Conservation (phyloP, 2,329 filamentous ascomycete species). For the Arthroderma uncinatum region DNA sequence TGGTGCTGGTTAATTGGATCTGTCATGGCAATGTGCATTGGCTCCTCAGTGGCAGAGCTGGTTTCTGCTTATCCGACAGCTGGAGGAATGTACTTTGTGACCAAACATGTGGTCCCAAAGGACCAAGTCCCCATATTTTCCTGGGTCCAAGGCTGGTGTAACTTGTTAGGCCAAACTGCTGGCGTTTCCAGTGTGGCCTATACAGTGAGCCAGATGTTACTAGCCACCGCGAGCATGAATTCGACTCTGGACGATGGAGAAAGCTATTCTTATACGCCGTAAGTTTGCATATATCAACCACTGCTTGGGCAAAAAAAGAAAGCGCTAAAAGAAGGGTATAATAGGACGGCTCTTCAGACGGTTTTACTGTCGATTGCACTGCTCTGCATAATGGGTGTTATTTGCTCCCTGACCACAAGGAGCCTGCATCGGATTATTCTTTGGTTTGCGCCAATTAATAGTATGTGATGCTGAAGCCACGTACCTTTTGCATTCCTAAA, state of each 20-base stretch:
- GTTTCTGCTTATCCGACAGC: slow-evolving; percentile 57
- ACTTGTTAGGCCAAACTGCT: slow-evolving; percentile 53
- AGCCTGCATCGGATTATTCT: slow-evolving; percentile 49
- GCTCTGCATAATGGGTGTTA: slow-evolving; percentile 45
- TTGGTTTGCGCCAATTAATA: slow-evolving; percentile 57
- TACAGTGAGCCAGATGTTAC: slow-evolving; percentile 52
- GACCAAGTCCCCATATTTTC: slow-evolving; percentile 52
- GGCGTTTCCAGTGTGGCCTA: slow-evolving; percentile 53
- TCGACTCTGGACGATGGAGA: slow-evolving; percentile 40
- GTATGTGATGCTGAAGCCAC: slow-evolving; percentile 25
- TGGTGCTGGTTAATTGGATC: slow-evolving; percentile 57
- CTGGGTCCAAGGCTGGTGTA: slow-evolving; percentile 58
- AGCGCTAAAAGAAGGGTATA: background rate
- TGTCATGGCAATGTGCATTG: slow-evolving; percentile 53
- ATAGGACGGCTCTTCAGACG: slow-evolving; percentile 47
- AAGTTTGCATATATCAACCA: slow-evolving; percentile 21
- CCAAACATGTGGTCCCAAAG: slow-evolving; percentile 52
- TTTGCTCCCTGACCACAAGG: slow-evolving; percentile 53
- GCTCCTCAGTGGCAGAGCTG: slow-evolving; percentile 53
- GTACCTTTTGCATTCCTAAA: background rate
- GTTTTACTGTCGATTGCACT: slow-evolving; percentile 48
- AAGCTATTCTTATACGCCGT: slow-evolving; percentile 47
- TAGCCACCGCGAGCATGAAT: slow-evolving; percentile 52
- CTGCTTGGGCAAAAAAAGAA: slow-evolving; percentile 5
- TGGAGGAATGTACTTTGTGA: slow-evolving; percentile 58